A percentile compares a stretch with the other conserved stretches of the same genome.
phyloP scores from a whole-genome alignment of 2,329 filamentous ascomycete genomes.

The Seiridium unicorne region DNA sequence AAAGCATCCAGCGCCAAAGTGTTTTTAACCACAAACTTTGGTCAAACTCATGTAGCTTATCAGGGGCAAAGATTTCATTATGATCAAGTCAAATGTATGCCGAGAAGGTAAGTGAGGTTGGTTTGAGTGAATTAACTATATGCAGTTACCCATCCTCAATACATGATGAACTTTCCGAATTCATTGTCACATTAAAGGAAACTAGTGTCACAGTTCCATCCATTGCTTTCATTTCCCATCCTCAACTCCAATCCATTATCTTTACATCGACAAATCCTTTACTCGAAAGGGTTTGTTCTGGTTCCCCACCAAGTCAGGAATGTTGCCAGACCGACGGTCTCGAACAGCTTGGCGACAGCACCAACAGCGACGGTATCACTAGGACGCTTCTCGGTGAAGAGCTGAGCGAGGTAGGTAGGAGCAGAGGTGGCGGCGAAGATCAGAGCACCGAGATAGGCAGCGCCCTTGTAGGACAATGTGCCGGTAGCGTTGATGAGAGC shows the following conservation, averaged over 20 bases:
- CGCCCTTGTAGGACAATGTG: conserved; percentile 94
- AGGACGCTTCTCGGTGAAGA: conserved; percentile 89
- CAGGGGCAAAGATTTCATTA: no score
- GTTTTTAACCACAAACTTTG: no score
- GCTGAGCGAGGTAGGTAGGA: conserved; percentile 79
- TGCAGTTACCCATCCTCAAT: background rate
- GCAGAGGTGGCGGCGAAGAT: conserved; percentile 91
- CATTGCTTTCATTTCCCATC: conserved; percentile 2
- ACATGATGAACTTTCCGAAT: background rate
- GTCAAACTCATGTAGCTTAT: no score
- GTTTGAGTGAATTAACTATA: conserved; percentile 1
- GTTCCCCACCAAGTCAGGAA: conserved; percentile 99
- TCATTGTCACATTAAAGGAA: conserved; percentile 2
- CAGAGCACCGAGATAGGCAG: conserved; percentile 85
- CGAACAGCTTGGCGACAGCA: conserved; percentile 79
- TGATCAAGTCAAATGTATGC: no score
- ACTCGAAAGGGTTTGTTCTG: conserved; percentile 87
- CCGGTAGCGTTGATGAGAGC: conserved; percentile 93
- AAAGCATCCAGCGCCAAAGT: no score
- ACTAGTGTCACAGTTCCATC: conserved; percentile 5
- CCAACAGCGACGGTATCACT: conserved; percentile 87
- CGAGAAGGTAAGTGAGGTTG: background rate
- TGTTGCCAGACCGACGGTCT: conserved; percentile 87
- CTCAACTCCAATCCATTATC: background rate
- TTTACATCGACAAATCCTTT: conserved; percentile 33